Evolutionary conservation across 1,139 yeast species (phyloP), one percentile per base, ranked within the genome.

Genomic region (Barnettozyma hawaiiensis): DNA sequence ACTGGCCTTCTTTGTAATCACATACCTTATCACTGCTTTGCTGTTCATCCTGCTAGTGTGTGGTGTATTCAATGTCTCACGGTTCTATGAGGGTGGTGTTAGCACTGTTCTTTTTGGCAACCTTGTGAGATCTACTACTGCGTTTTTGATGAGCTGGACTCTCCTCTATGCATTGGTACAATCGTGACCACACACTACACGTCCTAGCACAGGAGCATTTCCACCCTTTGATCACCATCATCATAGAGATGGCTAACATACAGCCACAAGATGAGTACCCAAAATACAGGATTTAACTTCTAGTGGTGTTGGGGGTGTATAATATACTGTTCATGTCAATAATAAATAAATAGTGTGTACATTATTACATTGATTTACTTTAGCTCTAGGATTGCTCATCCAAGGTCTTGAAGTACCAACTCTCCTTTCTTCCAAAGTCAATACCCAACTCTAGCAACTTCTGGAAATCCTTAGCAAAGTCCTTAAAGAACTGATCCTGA

Each of bases 131-230:
- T 80, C 80, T 45, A 57, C 83, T 14, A 77, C 90, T 3, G 86
- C 92, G 15, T 86, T 69, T 57, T 69, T 84, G 22, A 81, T 86
- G 81, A 78, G 84, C 70, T 86, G 96, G 96, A 84, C 95, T 51
- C 68, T 86, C 58, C 76, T 82, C 37, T 81, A 77, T 63, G 94
- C 92, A 0, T 64, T 86, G 52, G 69, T 71, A 9, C 71, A 69
- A 39, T 70, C 65, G 11, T 37, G 28, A 29, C 12, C 21, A 16
- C 22, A 5, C 5, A 16, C 7, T 18, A 5, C 20, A 7, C 6
- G 6, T 26, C 10, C 22, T 21, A n/a, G n/a, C n/a, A n/a, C n/a
- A n/a, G n/a, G n/a, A n/a, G n/a, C n/a, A n/a, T n/a, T n/a, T n/a
- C n/a, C n/a, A n/a, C n/a, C n/a, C n/a, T n/a, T n/a, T n/a, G n/a